Evolutionary conservation across 1,284 basidiomycete genomes (phyloP).

Genomic region (Pyrrhoderma lamaoense): DNA sequence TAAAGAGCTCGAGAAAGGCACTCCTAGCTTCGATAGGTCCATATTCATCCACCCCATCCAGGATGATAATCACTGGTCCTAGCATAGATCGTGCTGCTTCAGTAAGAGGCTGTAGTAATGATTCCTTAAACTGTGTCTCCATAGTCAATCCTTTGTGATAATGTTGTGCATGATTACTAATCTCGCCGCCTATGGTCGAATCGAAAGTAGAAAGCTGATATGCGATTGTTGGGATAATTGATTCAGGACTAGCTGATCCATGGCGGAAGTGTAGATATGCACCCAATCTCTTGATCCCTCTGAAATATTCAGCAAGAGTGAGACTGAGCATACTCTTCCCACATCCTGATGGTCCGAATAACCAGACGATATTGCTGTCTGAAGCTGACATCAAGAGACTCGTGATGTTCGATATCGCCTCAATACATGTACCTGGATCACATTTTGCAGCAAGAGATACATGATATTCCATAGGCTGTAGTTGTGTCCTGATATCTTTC

Average conservation of each 20-base stretch:
- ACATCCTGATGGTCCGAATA: background rate
- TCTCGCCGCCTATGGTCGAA: background rate
- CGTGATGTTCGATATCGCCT: background rate
- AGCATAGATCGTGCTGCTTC: background rate
- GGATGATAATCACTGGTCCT: background rate
- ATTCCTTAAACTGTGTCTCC: background rate
- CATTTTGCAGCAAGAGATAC: background rate
- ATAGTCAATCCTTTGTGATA: background rate
- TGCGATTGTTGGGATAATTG: background rate
- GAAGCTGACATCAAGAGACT: background rate
- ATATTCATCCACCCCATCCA: conserved; percentile 10
- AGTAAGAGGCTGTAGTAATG: background rate
- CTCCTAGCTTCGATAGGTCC: background rate
- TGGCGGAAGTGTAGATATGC: background rate
- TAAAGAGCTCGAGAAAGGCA: background rate
- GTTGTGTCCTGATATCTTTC: background rate
- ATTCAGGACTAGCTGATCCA: background rate
- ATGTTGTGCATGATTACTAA: background rate
- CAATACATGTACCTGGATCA: background rate
- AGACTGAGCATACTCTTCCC: background rate
- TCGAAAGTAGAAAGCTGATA: background rate
- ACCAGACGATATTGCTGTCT: background rate
- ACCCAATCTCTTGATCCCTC: background rate
- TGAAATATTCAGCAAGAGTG: background rate
- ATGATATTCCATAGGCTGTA: background rate